A percentile compares a stretch with the other conserved stretches of the same genome.
phyloP scores from a whole-genome alignment of 768 basidiomycete species.

The Agaricus sinodeliciosus region DNA sequence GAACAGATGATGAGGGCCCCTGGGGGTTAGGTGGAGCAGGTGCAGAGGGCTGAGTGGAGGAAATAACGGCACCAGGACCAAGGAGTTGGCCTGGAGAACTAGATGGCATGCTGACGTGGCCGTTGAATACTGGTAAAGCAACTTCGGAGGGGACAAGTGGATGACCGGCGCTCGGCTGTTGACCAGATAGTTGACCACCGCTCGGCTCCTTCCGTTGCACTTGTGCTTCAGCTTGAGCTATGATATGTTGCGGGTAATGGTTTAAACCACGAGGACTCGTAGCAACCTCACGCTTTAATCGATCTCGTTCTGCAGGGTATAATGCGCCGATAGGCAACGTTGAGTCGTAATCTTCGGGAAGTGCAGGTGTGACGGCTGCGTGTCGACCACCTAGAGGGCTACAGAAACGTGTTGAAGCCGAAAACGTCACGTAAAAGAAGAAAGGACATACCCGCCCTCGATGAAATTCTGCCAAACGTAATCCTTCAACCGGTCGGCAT shows the following conservation, averaged over 20 bases:
- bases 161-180: slow-evolving; percentile 15
- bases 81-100: neutral
- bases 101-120: neutral
- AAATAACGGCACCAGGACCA: neutral
- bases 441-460: slow-evolving; percentile 71
- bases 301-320: slow-evolving; percentile 29
- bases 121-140: neutral
- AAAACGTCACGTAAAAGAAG: slow-evolving; percentile 1
- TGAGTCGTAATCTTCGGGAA: slow-evolving; percentile 66
- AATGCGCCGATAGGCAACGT: slow-evolving; percentile 40
- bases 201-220: slow-evolving; percentile 23
- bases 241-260: slow-evolving; percentile 45
- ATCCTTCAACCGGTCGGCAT: slow-evolving; percentile 63
- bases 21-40: neutral
- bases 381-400: slow-evolving; percentile 78
- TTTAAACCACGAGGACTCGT: slow-evolving; percentile 29
- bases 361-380: slow-evolving; percentile 73
- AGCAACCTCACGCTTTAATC: slow-evolving; percentile 22
- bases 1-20: slow-evolving; percentile 1
- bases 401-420: slow-evolving; percentile 2
- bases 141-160: neutral
- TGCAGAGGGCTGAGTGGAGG: neutral
- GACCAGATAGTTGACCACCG: slow-evolving; percentile 10
- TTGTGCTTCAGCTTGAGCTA: slow-evolving; percentile 33
- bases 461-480: slow-evolving; percentile 86